A percentile compares a stretch with the other conserved stretches of the same genome.
These are phyloP conservation scores for thale cress (Arabidopsis thaliana) DNA, from an alignment of 345 rosid species.

Conservation along the genomic window DNA sequence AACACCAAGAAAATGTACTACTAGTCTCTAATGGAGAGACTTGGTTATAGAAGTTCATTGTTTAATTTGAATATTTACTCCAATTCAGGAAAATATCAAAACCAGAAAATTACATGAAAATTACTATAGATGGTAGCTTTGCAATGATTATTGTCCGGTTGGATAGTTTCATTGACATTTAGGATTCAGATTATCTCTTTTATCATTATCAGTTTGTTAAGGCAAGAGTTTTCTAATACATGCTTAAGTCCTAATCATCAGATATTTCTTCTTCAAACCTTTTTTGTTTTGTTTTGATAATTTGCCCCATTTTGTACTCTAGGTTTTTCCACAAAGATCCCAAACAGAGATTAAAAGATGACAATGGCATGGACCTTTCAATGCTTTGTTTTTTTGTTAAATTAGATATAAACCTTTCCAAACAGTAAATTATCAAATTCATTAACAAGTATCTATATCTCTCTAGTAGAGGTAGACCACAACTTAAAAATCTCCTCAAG, in stretches of 20 bases:
- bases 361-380: neutral
- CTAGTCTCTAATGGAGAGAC: no score
- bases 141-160: conserved; percentile 11
- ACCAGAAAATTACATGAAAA: no score
- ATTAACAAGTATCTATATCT: neutral
- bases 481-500: conserved; percentile 3
- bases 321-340: neutral
- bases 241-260: neutral
- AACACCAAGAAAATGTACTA: no score
- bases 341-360: conserved; percentile 11
- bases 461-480: neutral
- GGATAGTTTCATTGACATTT: neutral
- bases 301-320: neutral
- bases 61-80: no score
- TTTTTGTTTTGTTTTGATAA: neutral
- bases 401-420: neutral
- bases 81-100: no score
- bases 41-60: no score
- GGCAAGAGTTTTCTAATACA: neutral
- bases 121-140: no score
- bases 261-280: neutral
- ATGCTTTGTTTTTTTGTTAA: neutral
- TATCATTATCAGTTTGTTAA: neutral
- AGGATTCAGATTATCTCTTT: neutral
- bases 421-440: neutral